Evolutionary conservation across 2,329 filamentous ascomycete species (phyloP).

Genomic region (Shiraia sp.): DNA sequence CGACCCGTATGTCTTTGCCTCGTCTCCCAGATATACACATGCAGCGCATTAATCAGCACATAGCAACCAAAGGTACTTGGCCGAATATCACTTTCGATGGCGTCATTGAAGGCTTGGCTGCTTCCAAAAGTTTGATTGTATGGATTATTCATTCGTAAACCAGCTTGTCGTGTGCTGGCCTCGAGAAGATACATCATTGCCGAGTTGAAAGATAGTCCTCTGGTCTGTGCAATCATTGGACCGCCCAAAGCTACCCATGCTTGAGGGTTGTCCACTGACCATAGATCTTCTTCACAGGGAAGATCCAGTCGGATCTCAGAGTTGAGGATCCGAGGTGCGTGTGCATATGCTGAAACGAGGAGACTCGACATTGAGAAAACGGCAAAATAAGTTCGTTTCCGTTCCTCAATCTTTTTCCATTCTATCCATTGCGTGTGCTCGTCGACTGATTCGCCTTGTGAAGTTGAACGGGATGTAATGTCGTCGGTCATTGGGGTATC

Average conservation of each 20-base stretch:
- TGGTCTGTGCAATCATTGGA: constrained; percentile 67
- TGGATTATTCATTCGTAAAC: constrained; percentile 42
- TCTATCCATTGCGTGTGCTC: constrained; percentile 80
- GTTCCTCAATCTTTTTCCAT: constrained; percentile 88
- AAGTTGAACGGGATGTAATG: constrained; percentile 37
- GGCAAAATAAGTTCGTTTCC: constrained; percentile 88
- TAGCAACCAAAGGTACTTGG: constrained; percentile 93
- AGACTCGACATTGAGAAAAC: constrained; percentile 92
- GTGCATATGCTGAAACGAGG: constrained; percentile 89
- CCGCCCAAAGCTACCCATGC: constrained; percentile 81
- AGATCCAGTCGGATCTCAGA: constrained; percentile 89
- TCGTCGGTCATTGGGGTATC: constrained; percentile 63
- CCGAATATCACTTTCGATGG: constrained; percentile 66
- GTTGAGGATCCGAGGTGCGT: constrained; percentile 87
- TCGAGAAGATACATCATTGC: constrained; percentile 80
- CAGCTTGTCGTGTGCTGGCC: constrained; percentile 67
- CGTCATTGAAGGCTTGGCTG: constrained; percentile 52
- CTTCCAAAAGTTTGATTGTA: constrained; percentile 55
- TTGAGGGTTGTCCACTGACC: constrained; percentile 80
- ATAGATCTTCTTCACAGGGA: constrained; percentile 91
- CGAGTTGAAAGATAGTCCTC: constrained; percentile 76
- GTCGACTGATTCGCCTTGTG: constrained; percentile 49
- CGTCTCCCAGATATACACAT: constrained; percentile 99
- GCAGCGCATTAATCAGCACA: constrained; percentile 88
- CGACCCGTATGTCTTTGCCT: constrained; percentile 85